These are phyloP conservation scores for Lasiodiplodia theobromae DNA, from an alignment of 2,329 filamentous ascomycete species.

Conservation along the genomic window DNA sequence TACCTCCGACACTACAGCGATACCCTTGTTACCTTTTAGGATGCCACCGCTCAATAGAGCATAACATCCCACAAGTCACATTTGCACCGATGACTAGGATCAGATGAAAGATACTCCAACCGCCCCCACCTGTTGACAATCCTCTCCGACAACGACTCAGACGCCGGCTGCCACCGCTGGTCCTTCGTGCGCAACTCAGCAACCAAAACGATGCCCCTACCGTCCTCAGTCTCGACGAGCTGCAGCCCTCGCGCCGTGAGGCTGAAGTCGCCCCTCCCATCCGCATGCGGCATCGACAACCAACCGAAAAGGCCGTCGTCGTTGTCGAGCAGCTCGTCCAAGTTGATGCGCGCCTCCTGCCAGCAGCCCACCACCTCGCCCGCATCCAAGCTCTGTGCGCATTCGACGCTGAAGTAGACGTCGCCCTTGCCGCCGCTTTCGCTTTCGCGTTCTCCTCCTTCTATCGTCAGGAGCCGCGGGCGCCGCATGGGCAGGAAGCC, in stretches of 20 bases:
- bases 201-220: no score
- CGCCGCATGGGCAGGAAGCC: no score
- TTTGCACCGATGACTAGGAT: no score
- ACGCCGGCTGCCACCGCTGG: not conserved
- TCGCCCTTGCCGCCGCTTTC: not conserved
- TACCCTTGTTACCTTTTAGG: no score
- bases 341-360: not conserved
- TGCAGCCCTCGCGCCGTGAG: not conserved
- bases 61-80: no score
- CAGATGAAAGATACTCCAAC: not conserved
- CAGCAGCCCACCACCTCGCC: not conserved
- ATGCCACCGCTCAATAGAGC: no score
- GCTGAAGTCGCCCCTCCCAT: not conserved
- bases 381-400: not conserved
- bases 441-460: no score
- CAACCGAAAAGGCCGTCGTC: not conserved
- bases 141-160: not conserved
- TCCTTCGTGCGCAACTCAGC: not conserved
- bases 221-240: not conserved
- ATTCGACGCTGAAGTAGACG: not conserved
- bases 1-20: no score
- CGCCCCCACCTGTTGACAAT: not conserved
- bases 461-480: no score
- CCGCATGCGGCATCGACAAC: not conserved
- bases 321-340: not conserved